Evolutionary conservation across 768 basidiomycete species (phyloP).

Genomic region (Phanerochaete sordida): DNA sequence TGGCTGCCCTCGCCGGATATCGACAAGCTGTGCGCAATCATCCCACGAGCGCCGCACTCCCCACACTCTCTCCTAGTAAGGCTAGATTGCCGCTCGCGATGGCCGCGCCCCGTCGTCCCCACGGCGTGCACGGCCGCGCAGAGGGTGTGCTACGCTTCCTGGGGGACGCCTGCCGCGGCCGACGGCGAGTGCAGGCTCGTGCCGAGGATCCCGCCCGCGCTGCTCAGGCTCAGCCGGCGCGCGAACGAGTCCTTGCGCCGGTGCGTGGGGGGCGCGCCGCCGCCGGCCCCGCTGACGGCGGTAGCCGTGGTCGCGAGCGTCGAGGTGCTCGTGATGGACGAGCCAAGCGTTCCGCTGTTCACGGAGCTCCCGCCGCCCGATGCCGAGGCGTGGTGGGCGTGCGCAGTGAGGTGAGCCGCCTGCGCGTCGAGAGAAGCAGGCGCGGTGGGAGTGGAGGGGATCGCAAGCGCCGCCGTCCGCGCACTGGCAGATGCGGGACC

Average conservation of each 20-base stretch:
- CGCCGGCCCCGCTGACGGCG: not conserved
- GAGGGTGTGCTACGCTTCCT: conserved; percentile 13
- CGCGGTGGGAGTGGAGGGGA: not conserved
- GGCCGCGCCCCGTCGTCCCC: not conserved
- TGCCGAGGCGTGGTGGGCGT: not conserved
- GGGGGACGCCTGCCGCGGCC: conserved; percentile 7
- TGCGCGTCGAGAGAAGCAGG: not conserved
- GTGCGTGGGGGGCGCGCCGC: conserved; percentile 7
- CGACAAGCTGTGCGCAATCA: conserved; percentile 10
- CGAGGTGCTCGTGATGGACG: not conserved
- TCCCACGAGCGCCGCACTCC: conserved; percentile 3
- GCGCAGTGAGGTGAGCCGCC: not conserved
- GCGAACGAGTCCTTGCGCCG: conserved; percentile 27
- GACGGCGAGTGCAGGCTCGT: not conserved
- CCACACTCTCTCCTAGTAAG: not conserved
- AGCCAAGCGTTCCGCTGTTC: conserved; percentile 5
- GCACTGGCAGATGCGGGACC: not conserved
- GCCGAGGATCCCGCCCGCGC: conserved; percentile 15
- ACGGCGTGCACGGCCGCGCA: not conserved
- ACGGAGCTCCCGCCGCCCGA: conserved; percentile 4
- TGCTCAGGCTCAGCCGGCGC: conserved; percentile 30
- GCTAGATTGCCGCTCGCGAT: conserved; percentile 25
- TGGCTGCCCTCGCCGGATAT: not conserved
- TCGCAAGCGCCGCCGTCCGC: conserved; percentile 6
- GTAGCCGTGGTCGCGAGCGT: not conserved